Conservation (phyloP, 352 stramenopile species). For the Blastocystis sp. region DNA sequence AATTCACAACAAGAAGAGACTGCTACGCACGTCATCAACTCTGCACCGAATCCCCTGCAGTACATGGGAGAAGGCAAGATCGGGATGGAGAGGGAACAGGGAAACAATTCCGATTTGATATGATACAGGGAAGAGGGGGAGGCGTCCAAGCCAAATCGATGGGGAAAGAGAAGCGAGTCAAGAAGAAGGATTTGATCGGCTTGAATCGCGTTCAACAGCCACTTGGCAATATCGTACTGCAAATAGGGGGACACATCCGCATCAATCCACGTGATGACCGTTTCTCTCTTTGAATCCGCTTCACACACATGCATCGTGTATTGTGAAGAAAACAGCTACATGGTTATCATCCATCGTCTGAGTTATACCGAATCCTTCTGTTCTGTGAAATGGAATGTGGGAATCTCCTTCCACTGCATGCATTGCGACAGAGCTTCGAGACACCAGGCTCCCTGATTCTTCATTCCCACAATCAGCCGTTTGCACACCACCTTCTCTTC, state of each 20-base stretch:
- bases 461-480: conserved; percentile 32
- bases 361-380: neutral
- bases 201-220: neutral
- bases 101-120: neutral
- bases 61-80: conserved; percentile 12
- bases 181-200: neutral
- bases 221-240: neutral
- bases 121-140: neutral
- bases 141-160: neutral
- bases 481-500: neutral
- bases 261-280: conserved; percentile 11
- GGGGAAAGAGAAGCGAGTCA: conserved; percentile 6
- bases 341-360: too few relatives aligned
- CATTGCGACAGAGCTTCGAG: neutral
- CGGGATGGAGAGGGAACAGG: neutral
- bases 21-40: conserved; percentile 10
- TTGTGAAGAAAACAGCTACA: neutral
- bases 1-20: neutral
- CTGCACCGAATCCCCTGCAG: neutral
- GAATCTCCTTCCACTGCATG: neutral
- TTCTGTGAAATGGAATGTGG: neutral
- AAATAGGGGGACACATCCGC: neutral
- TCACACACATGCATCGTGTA: neutral
- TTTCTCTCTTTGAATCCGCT: neutral
- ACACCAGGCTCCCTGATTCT: conserved; percentile 24